A percentile compares a stretch with the other conserved stretches of the same genome.
These are phyloP conservation scores for Camellia lanceoleosa DNA, from an alignment of 148 eudicot species.

Conservation along the genomic window DNA sequence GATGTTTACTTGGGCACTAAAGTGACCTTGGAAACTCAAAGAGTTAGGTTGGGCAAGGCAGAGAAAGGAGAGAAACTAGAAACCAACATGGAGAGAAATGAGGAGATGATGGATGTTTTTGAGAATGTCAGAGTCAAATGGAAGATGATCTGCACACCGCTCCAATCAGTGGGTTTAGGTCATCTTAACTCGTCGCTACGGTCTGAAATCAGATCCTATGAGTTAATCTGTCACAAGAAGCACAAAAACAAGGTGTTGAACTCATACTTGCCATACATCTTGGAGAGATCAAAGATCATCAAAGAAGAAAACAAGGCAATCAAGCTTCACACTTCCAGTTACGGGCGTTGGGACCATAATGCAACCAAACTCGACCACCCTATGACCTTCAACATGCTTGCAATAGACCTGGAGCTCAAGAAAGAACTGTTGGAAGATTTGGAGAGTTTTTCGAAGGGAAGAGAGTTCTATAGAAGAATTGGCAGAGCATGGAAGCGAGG, in stretches of 20 bases:
- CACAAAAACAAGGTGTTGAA: slow-evolving; percentile 12
- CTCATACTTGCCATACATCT: slow-evolving; percentile 10
- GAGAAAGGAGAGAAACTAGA: slow-evolving; percentile 3
- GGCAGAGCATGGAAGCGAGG: slow-evolving; percentile 21
- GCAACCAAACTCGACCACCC: slow-evolving; percentile 14
- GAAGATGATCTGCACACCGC: slow-evolving; percentile 7
- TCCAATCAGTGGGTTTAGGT: background rate
- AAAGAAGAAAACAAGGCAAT: slow-evolving; percentile 13
- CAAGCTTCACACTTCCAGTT: slow-evolving; percentile 9
- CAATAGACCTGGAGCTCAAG: slow-evolving; percentile 17
- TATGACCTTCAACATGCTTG: slow-evolving; percentile 20
- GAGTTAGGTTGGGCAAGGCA: slow-evolving; percentile 10
- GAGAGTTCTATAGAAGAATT: slow-evolving; percentile 12
- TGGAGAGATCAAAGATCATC: slow-evolving; percentile 11
- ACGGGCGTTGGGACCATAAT: background rate
- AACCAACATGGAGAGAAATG: slow-evolving; percentile 10
- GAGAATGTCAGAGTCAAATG: slow-evolving; percentile 14
- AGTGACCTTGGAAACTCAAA: slow-evolving; percentile 11
- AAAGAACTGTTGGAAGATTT: slow-evolving; percentile 6
- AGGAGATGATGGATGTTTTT: slow-evolving; percentile 13
- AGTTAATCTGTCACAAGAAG: slow-evolving; percentile 19
- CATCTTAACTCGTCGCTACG: background rate
- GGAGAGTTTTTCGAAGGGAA: background rate
- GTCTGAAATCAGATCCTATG: slow-evolving; percentile 15
- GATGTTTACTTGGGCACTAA: slow-evolving; percentile 10